Base-by-base conservation (phyloP, 805 yeast genomes). In the Candida morakotiae region DNA sequence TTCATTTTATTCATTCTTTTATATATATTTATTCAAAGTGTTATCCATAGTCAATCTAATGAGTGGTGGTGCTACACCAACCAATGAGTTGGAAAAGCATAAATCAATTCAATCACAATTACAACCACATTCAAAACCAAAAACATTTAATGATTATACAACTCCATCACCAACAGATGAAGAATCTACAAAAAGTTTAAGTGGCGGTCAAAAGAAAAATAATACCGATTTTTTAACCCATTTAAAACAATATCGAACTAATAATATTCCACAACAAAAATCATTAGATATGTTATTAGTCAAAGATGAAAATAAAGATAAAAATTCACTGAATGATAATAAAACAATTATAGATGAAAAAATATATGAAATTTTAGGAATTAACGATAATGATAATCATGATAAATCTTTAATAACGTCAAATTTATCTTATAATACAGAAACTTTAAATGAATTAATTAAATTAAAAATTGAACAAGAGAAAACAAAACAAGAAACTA, bases 381-480 rank as follows among this genome's bases (percentile, higher is more conserved):
- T 58, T 13, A 49, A 54, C 37, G 17, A 32, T 30, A 14, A 33
- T 42, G n/a, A 38, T 40, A 14, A 22, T 13, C 46, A 42, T 10
- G 46, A 21, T 21, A 7, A 7, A 21, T 21, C 23, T 7, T 7
- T 21, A 7, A n/a, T n/a, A n/a, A n/a, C n/a, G n/a, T n/a, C n/a
- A n/a, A 21, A 21, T 9, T 21, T 21, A 9, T 64, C 68, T 3
- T 62, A 55, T 37, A 53, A 51, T 11, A 47, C 53, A 14, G 68
- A 65, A 16, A 55, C 71, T 2, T 47, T 71, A 18, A 49, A 58
- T 27, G 66, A 60, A 20, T 45, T 69, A 33, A 45, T 72, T 11
- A 46, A 49, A 21, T 55, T 64, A 24, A 60, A 60, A 45, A 55
- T 56, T 2, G 74, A 69, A 41, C 71, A 71, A 45, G 77, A 70